Evolutionary conservation across 1,284 basidiomycete species (phyloP).

Genomic region (Hymenochaete sp.): DNA sequence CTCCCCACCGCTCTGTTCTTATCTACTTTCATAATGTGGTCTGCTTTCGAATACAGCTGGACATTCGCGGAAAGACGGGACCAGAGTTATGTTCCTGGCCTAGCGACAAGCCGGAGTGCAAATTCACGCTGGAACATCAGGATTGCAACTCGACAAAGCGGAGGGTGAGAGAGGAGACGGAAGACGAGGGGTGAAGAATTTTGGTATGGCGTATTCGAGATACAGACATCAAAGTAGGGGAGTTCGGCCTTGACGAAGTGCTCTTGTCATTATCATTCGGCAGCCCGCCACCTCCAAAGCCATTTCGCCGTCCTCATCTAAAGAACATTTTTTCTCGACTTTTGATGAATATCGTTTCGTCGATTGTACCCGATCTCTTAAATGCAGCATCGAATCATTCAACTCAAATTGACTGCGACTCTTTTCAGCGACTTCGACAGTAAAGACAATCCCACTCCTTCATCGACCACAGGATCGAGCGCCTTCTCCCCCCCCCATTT

Average conservation of each 20-base stretch:
- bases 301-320: background rate
- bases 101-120: slow-evolving; percentile 85
- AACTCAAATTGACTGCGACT: slow-evolving; percentile 2
- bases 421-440: background rate
- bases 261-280: slow-evolving; percentile 7
- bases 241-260: slow-evolving; percentile 96
- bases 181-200: slow-evolving; percentile 98
- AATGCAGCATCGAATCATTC: no score
- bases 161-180: slow-evolving; percentile 92
- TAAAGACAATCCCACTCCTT: slow-evolving; percentile 33
- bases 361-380: background rate
- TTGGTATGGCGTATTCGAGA: slow-evolving; percentile 98
- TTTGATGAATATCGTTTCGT: background rate
- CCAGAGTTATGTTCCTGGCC: slow-evolving; percentile 84
- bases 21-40: slow-evolving; percentile 94
- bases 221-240: slow-evolving; percentile 98
- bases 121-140: slow-evolving; percentile 99
- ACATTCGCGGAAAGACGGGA: slow-evolving; percentile 95
- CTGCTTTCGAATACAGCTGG: slow-evolving; percentile 91
- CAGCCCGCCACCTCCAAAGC: background rate
- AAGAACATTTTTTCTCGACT: slow-evolving; percentile 3
- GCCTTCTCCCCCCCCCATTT: slow-evolving; percentile 30
- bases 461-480: slow-evolving; percentile 37
- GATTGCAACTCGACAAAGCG: slow-evolving; percentile 87
- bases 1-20: no score